Base-by-base conservation (phyloP, 2,329 filamentous ascomycete genomes). In the Aspergillus japonicus region DNA sequence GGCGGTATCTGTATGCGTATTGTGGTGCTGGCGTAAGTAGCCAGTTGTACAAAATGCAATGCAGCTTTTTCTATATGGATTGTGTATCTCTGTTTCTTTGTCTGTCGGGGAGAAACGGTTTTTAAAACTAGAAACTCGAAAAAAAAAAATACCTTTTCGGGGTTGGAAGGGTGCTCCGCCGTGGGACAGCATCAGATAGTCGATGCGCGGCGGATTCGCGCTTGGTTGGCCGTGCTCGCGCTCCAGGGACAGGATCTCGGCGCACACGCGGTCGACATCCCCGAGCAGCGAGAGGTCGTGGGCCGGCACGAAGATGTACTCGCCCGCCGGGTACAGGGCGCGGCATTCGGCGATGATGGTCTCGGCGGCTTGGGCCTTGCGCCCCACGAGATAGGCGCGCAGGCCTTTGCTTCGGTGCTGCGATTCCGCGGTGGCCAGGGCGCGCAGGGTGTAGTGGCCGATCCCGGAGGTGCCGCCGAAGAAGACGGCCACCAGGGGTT, bases 401-500 rank as follows among this genome's bases (percentile, higher is more conserved):
- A 58, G 39, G 10, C 56, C 56, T 39, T 58, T 53, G 14, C 56
- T 50, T 19, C 24, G 12, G 11, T 29, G 26, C 3, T 29, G 39
- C 11, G 50, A 31, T 48, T 47, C 47, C 1, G 50, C 56, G 8
- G 29, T 48, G 26, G 50, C 50, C 6, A 58, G 31, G 14, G 56
- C 56, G 29, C 56, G 50, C 11, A 58, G 42, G 8, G 56, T 58
- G 44, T 58, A 59, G 48, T 52, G 53, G 19, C 48, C 57, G 26
- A 56, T 59, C 33, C 57, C 57, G 48, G 57, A 56, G 48, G 53
- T 59, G 31, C 52, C 57, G 5, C 56, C 56, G 19, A 58, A 54
- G 35, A 59, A 58, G 31, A 54, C 56, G 8, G 56, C 56, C n/a
- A 58, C 56, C 21, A 58, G 44, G n/a, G 56, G 50, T 47, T 54